Base-by-base conservation (phyloP, 768 basidiomycete genomes). In the Termitomyces sp. region DNA sequence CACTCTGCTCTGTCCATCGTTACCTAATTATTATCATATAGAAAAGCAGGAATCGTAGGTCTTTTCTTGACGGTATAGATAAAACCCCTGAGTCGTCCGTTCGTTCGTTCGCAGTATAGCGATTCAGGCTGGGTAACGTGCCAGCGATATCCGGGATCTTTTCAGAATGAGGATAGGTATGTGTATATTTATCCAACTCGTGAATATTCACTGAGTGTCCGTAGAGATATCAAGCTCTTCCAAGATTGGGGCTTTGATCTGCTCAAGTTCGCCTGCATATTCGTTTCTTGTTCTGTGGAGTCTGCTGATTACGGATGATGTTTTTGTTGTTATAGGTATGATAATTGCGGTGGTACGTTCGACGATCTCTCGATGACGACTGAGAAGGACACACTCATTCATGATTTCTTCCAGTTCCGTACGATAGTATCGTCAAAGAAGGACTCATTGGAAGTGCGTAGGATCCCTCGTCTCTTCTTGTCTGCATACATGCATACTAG, bases 111-210 rank as follows among this genome's bases (percentile, higher is more conserved):
- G 8, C 53, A 82, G 82, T 80, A 79, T 62, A 77, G 81, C 54
- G 82, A 84, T 57, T 76, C 84, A 1, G 85, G 85, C 14, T 85
- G 83, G 83, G 80, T 77, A 58, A 87, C 85, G 17, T 87, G 85
- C 57, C 79, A 78, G 22, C 68, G 80, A 7, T 87, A 83, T 62
- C 85, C 85, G 21, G 85, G 84, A 19, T 85, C 83, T 1, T 86
- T 75, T 68, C 69, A 73, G 62, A 82, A 85, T 56, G 85, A 87
- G 41, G 60, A 51, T 1, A 60, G 60, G 60, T 51, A 10, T 10
- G 30, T 32, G 9, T 32, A 9, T 10, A 9, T 9, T 9, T 32
- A 32, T 46, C 14, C 12, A 11, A 10, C 8, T 22, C 12, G 3
- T 21, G 12, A n/a, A 2, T 7, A 0, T 46, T 26, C 9, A 2